Conservation (phyloP, 352 stramenopile genomes). For the Phytophthora kernoviae region DNA sequence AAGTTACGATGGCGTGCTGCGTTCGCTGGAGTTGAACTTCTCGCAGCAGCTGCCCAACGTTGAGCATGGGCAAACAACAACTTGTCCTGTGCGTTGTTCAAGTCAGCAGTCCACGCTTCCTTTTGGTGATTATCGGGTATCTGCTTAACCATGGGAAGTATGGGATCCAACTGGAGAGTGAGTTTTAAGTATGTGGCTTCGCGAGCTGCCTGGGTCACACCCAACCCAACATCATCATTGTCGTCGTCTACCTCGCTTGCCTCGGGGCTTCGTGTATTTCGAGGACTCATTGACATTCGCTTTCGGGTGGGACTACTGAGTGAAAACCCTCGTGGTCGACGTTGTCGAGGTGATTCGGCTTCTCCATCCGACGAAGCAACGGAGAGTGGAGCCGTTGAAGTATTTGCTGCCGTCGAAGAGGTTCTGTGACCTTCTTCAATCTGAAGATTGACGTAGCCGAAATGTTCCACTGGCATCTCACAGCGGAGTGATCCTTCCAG, state of each 20-base stretch:
- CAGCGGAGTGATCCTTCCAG: conserved; percentile 86
- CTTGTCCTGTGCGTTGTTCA: conserved; percentile 27
- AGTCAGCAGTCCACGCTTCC: conserved; percentile 9
- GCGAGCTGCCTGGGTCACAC: conserved; percentile 45
- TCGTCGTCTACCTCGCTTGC: conserved; percentile 27
- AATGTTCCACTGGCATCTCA: conserved; percentile 78
- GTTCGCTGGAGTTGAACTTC: conserved; percentile 17
- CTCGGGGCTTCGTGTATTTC: conserved; percentile 8
- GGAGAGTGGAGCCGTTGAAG: conserved; percentile 9
- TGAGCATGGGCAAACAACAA: conserved; percentile 26
- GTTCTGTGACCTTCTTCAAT: conserved; percentile 7
- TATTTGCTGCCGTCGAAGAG: conserved; percentile 8
- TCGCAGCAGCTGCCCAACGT: conserved; percentile 25
- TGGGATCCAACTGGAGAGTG: conserved; percentile 88
- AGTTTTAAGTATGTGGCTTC: conserved; percentile 85
- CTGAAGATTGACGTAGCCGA: conserved; percentile 79
- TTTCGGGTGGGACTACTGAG: conserved; percentile 9
- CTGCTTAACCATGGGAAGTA: conserved; percentile 48
- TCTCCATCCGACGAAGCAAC: conserved; percentile 22
- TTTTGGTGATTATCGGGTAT: conserved; percentile 26
- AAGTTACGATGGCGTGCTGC: conserved; percentile 45
- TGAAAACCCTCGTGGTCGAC: conserved; percentile 9
- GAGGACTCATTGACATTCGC: conserved; percentile 12
- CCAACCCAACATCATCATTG: conserved; percentile 41
- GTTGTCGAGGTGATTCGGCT: conserved; percentile 18